Evolutionary conservation across 2,329 filamentous ascomycete genomes (phyloP), one percentile per base, ranked within the genome.

Genomic region (Graphilbum sp.): DNA sequence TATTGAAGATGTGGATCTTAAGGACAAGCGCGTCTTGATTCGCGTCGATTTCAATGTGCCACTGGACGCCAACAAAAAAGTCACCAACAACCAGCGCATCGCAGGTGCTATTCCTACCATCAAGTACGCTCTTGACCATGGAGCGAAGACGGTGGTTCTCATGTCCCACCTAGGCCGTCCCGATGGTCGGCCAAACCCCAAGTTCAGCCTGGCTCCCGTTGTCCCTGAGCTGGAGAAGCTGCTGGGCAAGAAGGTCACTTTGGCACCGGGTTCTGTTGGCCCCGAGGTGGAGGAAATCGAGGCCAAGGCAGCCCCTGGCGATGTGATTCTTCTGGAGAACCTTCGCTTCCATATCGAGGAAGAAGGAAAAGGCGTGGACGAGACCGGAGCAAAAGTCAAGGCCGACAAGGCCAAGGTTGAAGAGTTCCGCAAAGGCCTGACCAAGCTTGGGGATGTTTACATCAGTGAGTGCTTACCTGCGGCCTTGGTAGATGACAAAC

Each of bases 41-140:
- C 82, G 90, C 56, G 90, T 98, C 61, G 90, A 98, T 75, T 98
- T 98, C 79, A 98, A 98, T 65, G 92, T 98, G 41, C 90, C 90
- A 47, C 85, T 98, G 55, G 86, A 98, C 58, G 74, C 69, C 50
- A 70, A 90, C 58, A 92, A 86, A 68, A 87, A 92, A 41, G 75
- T 98, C 61, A 96, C 90, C 61, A 98, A 98, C 75, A 85, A 79
- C 65, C 90, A 98, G 69, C 87, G 90, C 62, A 98, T 98, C 55
- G 87, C 85, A 54, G 92, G 90, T 56, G 90, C 90, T 54, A 66
- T 94, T 47, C 86, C 86, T 53, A 93, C 87, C 53, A 94, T 95
- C 71, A 92, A 92, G 68, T 79, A 94, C 62, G 86, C 86, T 55
- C 67, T 90, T 54, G 83, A 93, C 49, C 65, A 93, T 60, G 84